Evolutionary conservation across 352 stramenopile species (phyloP), one percentile per base, ranked within the genome.

Genomic region (Globisporangium ultimum): DNA sequence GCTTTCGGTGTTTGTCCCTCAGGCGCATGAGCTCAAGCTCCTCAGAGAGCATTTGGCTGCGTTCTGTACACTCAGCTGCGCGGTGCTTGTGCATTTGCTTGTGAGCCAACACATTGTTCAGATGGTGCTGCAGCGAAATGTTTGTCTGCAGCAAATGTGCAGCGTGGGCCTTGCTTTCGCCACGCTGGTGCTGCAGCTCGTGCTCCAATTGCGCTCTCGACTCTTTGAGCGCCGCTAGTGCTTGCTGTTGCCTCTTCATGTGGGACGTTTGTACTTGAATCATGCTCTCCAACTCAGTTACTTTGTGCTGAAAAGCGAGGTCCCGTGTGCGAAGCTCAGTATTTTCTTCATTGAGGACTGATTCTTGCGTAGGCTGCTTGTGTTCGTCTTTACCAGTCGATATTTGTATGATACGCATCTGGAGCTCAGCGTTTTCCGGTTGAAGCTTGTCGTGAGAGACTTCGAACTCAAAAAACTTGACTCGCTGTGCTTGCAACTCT

Each of bases 131-230:
- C 17, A 84, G 20, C 22, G 36, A 41, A 10, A 75, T 65, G 28
- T 60, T 71, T 2, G 13, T 36, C 34, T 78, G 66, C n/a, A 82
- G 17, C 52, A 82, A 60, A 21, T 80, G 68, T 11, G 57, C 45
- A 2, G 53, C 65, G 40, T 82, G 68, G 6, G 32, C 54, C 20
- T 66, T 55, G 47, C 62, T 53, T 18, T 80, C 70, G 42, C 59
- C 56, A 2, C 48, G 68, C 38, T 70, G 59, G 8, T 18, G 36
- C 18, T 63, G 36, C 0, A 56, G 12, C 6, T 65, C 52, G 3
- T 36, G 21, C n/a, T 22, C 10, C 6, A 55, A 41, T 36, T 32
- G 47, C 20, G 24, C 21, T 11, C 52, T 36, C 3, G 56, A 22
- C 1, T 53, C 22, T 32, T 71, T 59, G 1, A 86, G 53, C 11